Base-by-base conservation (phyloP, 306 rosid genomes). In the Vachellia pachyceras region DNA sequence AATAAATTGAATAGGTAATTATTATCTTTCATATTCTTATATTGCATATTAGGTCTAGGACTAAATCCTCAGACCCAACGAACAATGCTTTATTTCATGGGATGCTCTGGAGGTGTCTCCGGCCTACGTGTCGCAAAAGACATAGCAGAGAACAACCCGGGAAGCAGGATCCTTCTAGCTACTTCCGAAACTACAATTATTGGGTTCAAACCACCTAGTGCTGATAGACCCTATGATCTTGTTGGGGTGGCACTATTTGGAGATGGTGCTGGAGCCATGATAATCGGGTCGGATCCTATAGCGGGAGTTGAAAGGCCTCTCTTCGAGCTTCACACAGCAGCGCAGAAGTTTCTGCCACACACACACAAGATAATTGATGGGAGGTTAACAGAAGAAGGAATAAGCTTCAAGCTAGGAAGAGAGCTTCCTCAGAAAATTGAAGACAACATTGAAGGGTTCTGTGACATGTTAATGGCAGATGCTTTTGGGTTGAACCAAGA, bases 41-140 rank as follows among this genome's bases (percentile, higher is more conserved):
- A 18, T 8, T 39, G 13, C 46, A 39, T 17, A 7, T 18, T 11
- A 68, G 97, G 99, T 39, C 93, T 93, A 6, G 97, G 94, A 68
- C 90, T 95, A 49, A 54, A 41, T 74, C 92, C 98, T 39, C 71
- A 80, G 4, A 85, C 90, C 65, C 89, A 84, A 79, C 70, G 99
- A 22, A 75, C 84, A 81, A 44, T 90, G 97, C 97, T 93, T 40
- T 91, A 93, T 84, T 91, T 93, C 33, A 77, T 71, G 22, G 99
- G 98, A n/a, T 95, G 97, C 69, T 93, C 98, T 0, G 97, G 99
- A 12, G 99, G 99, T 3, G 99, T 91, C 47, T 92, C 97, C 2
- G 98, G 99, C 40, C 86, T 95, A 14, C 90, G 98, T 1, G 94
- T 89, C 12, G 98, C 97, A 0, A 91, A 95, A 68, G 97, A 95